Evolutionary conservation across 345 rosid species (phyloP), one percentile per base, ranked within the genome.

Genomic region (Nephelium lappaceum): DNA sequence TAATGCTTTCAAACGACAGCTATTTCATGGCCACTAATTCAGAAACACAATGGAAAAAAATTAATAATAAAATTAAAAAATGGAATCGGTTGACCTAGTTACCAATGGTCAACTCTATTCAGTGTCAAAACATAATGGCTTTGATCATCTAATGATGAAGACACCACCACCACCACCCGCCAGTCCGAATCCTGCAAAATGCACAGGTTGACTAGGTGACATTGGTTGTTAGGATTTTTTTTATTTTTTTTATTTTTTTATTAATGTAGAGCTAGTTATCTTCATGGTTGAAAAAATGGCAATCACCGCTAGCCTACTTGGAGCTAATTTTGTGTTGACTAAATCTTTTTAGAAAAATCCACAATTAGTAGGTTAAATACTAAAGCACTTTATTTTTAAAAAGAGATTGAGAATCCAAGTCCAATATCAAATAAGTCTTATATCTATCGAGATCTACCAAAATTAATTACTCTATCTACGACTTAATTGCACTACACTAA

Each of bases 1-100:
- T 74, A 45, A 47, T 73, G 70, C 77, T 24, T 61, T 64, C 51
- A 5, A 51, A 63, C 19, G 69, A 43, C 12, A 55, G 45, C 71
- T 72, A 76, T 64, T 72, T 60, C 61, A 31, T 41, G 69, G 25
- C 77, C 77, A 75, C 77, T 31, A 63, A 69, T 61, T 58, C 63
- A 55, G 36, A 67, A 45, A 21, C 39, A 24, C 31, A 9, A 3
- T 25, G 43, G 4, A 51, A 11, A 51, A 51, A 11, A 4, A 51
- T 2, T 51, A 51, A 51, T 51, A 2, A 67, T 71, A 67, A 36
- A 24, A 27, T 43, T 41, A 36, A 8, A 42, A 21, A 15, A 14
- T 61, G 25, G 27, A 3, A 27, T 23, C 5, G 55, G 74, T 67
- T 77, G 77, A 77, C 80, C 80, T 15, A 53, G 3, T 14, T 8